A percentile compares a stretch with the other conserved stretches of the same genome.
phyloP scores from a whole-genome alignment of 2,329 filamentous ascomycete species.

The Botrytis byssoidea region DNA sequence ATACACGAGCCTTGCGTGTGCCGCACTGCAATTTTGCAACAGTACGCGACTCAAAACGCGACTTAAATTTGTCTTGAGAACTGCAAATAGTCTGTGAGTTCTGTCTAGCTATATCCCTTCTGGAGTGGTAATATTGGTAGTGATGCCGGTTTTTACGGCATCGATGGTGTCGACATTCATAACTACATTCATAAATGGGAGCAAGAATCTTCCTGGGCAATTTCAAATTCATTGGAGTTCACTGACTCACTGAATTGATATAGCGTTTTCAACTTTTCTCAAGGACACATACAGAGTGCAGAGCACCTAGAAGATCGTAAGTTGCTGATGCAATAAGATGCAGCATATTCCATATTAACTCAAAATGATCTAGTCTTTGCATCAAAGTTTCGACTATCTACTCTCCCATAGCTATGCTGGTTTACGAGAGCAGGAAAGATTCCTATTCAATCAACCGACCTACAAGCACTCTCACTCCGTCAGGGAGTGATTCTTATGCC shows the following conservation, averaged over 20 bases:
- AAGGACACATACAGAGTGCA: not conserved
- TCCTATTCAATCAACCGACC: constrained; percentile 5
- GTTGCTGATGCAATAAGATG: not conserved
- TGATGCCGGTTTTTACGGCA: constrained; percentile 21
- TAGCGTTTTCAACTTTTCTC: not conserved
- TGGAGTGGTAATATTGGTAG: constrained; percentile 21
- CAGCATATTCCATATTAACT: not conserved
- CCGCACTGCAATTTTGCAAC: constrained; percentile 7
- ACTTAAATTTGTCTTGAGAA: constrained; percentile 28
- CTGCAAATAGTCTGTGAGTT: constrained; percentile 30
- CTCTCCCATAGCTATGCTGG: not conserved
- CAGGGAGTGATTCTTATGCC: constrained; percentile 17
- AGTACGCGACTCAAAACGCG: constrained; percentile 29
- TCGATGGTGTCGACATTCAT: not conserved
- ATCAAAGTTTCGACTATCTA: not conserved
- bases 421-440: constrained; percentile 8
- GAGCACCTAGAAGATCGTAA: constrained; percentile 2
- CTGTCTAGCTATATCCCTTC: constrained; percentile 26
- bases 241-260: constrained; percentile 16
- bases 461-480: constrained; percentile 12
- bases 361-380: not conserved
- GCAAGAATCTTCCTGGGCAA: constrained; percentile 25
- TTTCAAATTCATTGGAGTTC: constrained; percentile 18
- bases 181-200: constrained; percentile 29
- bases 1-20: constrained; percentile 23